Base-by-base conservation (phyloP, 192 early-diverging fungal species). In the Martensiomyces pterosporus region DNA sequence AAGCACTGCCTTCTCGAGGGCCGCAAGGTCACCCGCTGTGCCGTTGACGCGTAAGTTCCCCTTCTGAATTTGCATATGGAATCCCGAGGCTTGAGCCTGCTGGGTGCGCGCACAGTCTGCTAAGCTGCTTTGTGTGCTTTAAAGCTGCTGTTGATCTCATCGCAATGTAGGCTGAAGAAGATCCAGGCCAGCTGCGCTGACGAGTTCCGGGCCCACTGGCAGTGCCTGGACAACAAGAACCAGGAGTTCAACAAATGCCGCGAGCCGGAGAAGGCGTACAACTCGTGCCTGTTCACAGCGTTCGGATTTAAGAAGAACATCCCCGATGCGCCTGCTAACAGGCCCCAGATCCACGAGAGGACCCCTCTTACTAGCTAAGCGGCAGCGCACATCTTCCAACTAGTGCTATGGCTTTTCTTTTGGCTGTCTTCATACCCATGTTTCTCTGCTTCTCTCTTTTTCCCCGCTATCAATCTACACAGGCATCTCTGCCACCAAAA, bases 21-120 rank as follows among this genome's bases (percentile, higher is more conserved):
- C 10, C 80, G 93, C 53, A 91, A 90, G 57, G 93, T 96, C 56
- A 98, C 95, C 33, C 85, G 95, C 13, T 98, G 95, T 60, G 89
- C 89, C 26, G 80, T 92, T 46, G 85, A 92, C 50, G 57, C 89
- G n/a, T n/a, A n/a, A n/a, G n/a, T n/a, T n/a, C n/a, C n/a, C n/a
- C n/a, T n/a, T n/a, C n/a, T n/a, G n/a, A n/a, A n/a, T n/a, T n/a
- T n/a, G n/a, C n/a, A n/a, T n/a, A n/a, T n/a, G n/a, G n/a, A n/a
- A n/a, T n/a, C n/a, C n/a, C n/a, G n/a, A n/a, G n/a, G n/a, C n/a
- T n/a, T n/a, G n/a, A n/a, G n/a, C n/a, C n/a, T n/a, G n/a, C n/a
- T n/a, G n/a, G n/a, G n/a, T n/a, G n/a, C n/a, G n/a, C n/a, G n/a
- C n/a, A n/a, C n/a, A n/a, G n/a, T n/a, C n/a, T n/a, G n/a, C n/a